Percentiles rank a stretch among this genome's conserved stretches.
phyloP scores from a whole-genome alignment of 495 filamentous ascomycete species.

The Penicillium canariense region DNA sequence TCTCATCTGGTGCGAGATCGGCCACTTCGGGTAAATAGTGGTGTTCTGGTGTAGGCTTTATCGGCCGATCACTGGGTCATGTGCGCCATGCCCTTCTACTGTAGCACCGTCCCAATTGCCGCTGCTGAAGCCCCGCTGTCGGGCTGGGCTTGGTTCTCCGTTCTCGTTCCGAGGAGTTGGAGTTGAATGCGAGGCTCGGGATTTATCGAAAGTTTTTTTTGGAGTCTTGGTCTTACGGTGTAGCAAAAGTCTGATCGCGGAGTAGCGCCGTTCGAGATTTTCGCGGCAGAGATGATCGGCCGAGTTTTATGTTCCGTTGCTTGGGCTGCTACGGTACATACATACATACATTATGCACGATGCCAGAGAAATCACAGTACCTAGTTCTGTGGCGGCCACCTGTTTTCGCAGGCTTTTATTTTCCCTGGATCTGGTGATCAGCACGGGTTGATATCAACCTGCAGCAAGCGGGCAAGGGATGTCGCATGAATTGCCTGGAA shows the following conservation, averaged over 20 bases:
- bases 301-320: too few species aligned
- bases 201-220: background rate
- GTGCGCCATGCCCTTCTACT: background rate
- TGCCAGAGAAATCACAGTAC: too few species aligned
- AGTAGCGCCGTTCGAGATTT: background rate
- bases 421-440: too few species aligned
- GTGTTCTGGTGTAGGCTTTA: background rate
- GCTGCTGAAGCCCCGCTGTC: background rate
- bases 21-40: background rate
- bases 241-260: background rate
- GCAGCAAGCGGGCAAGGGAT: too few species aligned
- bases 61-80: slow-evolving; percentile 10
- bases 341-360: too few species aligned
- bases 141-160: slow-evolving; percentile 1
- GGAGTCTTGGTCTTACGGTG: too few species aligned
- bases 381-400: too few species aligned
- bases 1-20: background rate
- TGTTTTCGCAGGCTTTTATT: too few species aligned
- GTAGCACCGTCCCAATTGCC: background rate
- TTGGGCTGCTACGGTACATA: too few species aligned
- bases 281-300: background rate
- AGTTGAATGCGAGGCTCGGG: background rate
- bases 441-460: too few species aligned
- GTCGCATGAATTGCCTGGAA: too few species aligned
- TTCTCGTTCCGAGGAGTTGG: too few species aligned